Conservation (phyloP, 345 rosid species). For the Adansonia digitata region DNA sequence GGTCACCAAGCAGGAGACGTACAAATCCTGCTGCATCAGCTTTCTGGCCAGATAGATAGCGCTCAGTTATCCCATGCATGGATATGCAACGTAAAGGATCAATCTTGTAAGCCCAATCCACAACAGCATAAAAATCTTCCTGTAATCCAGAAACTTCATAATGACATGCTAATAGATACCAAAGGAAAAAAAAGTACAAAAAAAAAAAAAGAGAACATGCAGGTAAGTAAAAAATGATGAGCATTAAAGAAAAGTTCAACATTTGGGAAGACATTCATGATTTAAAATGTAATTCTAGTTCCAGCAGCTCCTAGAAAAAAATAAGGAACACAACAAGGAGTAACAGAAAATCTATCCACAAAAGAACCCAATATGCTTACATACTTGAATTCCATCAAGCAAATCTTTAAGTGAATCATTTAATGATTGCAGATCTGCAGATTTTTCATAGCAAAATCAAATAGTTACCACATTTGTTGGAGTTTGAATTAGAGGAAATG, state of each 20-base stretch:
- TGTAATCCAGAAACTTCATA: constrained; percentile 25
- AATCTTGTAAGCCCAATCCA: constrained; percentile 98
- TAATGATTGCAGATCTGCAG: constrained; percentile 73
- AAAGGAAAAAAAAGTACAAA: not conserved
- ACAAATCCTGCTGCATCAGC: constrained; percentile 99
- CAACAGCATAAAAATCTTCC: constrained; percentile 99
- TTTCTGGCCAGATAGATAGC: constrained; percentile 84
- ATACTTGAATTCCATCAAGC: constrained; percentile 94
- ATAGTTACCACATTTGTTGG: constrained; percentile 5
- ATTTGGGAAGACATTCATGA: not conserved
- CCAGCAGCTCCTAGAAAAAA: not conserved
- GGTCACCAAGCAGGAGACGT: constrained; percentile 90
- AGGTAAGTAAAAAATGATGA: not conserved
- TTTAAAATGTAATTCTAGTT: not conserved
- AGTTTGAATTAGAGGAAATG: constrained; percentile 4
- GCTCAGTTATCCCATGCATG: constrained; percentile 95
- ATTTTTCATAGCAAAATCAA: constrained; percentile 54
- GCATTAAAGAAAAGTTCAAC: not conserved
- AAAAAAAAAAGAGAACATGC: not conserved
- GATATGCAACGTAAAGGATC: constrained; percentile 98
- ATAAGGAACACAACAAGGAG: not conserved
- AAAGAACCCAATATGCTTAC: not conserved
- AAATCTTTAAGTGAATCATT: constrained; percentile 94
- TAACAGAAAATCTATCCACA: not conserved
- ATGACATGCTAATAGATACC: not conserved